phyloP scores from a whole-genome alignment of 306 rosid genomes.

The Prunus campanulata region DNA sequence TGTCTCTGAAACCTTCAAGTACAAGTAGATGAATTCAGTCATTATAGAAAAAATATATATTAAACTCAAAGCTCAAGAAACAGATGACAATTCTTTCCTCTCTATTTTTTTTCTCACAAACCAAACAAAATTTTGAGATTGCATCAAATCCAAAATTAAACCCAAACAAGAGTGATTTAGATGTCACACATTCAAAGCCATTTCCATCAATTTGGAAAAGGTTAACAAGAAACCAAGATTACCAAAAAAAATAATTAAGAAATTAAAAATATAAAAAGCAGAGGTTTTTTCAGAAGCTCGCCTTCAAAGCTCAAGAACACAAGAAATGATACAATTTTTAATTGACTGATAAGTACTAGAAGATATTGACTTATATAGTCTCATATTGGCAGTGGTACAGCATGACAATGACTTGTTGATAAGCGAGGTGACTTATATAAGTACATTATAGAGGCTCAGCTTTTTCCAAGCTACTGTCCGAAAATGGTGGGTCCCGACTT shows the following conservation, averaged over 20 bases:
- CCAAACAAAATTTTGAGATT: background rate
- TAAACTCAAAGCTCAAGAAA: background rate
- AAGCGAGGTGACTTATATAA: accelerated
- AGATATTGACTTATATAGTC: background rate
- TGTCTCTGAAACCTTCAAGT: too few species aligned
- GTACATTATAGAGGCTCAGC: background rate
- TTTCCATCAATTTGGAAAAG: too few species aligned
- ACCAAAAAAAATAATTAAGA: too few species aligned
- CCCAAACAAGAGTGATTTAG: background rate
- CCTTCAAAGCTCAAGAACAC: background rate
- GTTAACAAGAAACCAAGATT: too few species aligned
- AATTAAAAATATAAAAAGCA: background rate
- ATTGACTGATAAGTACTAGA: background rate
- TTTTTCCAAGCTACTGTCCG: background rate
- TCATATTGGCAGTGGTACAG: too few species aligned
- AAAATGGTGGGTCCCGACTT: background rate
- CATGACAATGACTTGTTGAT: background rate
- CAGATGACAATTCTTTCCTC: background rate
- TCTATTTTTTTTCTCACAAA: background rate
- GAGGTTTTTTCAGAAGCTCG: background rate
- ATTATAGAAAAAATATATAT: too few species aligned
- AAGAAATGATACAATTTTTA: background rate
- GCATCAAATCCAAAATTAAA: background rate
- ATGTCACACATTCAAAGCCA: background rate
- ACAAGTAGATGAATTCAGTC: too few species aligned